Conservation (phyloP, 805 yeast species). For the Clavispora vitiphila region DNA sequence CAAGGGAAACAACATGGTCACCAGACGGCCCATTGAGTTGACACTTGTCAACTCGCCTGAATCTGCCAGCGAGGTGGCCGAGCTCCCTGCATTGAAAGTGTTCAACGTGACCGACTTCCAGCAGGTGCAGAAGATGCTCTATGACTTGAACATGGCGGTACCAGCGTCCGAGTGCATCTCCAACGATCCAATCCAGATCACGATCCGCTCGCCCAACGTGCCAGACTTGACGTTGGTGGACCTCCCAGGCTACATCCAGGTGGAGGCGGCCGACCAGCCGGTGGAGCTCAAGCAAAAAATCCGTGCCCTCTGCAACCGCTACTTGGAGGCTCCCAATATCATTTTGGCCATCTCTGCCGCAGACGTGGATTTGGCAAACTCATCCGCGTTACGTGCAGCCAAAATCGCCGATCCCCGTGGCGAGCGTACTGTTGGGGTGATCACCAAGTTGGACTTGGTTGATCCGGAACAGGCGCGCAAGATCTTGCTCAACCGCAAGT, state of each 20-base stretch:
- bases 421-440: slow-evolving; percentile 92
- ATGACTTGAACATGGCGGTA: slow-evolving; percentile 89
- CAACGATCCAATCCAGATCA: slow-evolving; percentile 88
- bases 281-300: slow-evolving; percentile 73
- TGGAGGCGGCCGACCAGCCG: slow-evolving; percentile 97
- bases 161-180: slow-evolving; percentile 83
- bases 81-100: slow-evolving; percentile 85
- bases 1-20: slow-evolving; percentile 97
- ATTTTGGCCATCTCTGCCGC: slow-evolving; percentile 96
- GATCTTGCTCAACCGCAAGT: slow-evolving; percentile 69
- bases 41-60: slow-evolving; percentile 85
- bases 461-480: slow-evolving; percentile 66
- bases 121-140: slow-evolving; percentile 81
- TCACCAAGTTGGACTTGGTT: slow-evolving; percentile 89
- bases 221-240: slow-evolving; percentile 92
- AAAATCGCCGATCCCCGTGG: slow-evolving; percentile 89
- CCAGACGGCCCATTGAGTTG: slow-evolving; percentile 93
- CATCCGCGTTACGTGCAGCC: slow-evolving; percentile 89
- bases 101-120: slow-evolving; percentile 80
- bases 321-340: slow-evolving; percentile 86
- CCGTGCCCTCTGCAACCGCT: slow-evolving; percentile 73
- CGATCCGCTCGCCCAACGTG: slow-evolving; percentile 82
- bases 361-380: slow-evolving; percentile 95
- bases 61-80: slow-evolving; percentile 79
- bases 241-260: slow-evolving; percentile 95